Evolutionary conservation across 1,284 basidiomycete genomes (phyloP), one percentile per base, ranked within the genome.

Genomic region (Earliella scabrosa): DNA sequence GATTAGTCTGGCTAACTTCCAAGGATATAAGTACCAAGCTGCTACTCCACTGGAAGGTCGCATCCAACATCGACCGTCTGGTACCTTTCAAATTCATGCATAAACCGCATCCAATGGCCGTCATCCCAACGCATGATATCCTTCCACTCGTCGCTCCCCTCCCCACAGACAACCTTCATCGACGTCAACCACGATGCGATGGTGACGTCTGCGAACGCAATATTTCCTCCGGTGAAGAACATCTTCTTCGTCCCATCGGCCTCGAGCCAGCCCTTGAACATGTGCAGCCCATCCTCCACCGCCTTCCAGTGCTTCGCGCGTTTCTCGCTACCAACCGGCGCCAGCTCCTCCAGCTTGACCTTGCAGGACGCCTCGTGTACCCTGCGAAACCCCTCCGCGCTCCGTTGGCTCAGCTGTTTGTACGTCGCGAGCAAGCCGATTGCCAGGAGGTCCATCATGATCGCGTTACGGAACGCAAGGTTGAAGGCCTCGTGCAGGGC

Each of bases 61-160:
- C 39, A 29, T 6, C 54, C 50, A 3, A 21, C 45, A 38, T 56
- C 48, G 1, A 59, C 54, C 8, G 43, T 46, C 39, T 62, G 67
- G 54, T 72, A 75, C 40, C 64, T 56, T 47, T 71, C 66, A 52
- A 77, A 70, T 18, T 63, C 61, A 20, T 69, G 67, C 40, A 74
- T 49, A 10, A 75, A 64, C 43, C 49, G 64, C 10, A 32, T 68
- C 77, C 78, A 80, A 23, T 73, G 63, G 2, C 77, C 78, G n/a
- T 65, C 70, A 58, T 75, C 60, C 72, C 73, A 74, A 6, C 50
- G 60, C 35, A 46, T 46, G 5, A 80, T 45, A 27, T 70, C 68
- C 59, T 66, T 66, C 78, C 78, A 80, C 53, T 75, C 68, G 35
- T 62, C 40, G 38, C 69, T 71, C 7, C 76, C 73, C 44, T 72